These are phyloP conservation scores for Boletus semigastroideus DNA, from an alignment of 1,284 basidiomycete genomes.

Conservation along the genomic window DNA sequence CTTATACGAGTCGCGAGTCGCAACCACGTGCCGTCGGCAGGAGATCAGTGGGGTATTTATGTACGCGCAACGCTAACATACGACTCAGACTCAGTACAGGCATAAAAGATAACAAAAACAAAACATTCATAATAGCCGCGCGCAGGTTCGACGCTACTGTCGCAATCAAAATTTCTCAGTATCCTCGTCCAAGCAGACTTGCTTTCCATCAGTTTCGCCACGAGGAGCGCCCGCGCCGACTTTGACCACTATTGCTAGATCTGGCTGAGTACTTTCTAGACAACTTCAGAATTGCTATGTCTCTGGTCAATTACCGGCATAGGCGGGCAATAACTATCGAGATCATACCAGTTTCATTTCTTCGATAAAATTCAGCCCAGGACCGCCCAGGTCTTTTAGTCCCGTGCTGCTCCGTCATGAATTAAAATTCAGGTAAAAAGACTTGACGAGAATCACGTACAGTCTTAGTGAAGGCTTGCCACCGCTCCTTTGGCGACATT, in stretches of 20 bases:
- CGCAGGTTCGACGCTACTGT: not conserved
- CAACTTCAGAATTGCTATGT: conserved; percentile 25
- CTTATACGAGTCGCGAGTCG: conserved; percentile 21
- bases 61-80: conserved; percentile 8
- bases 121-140: not conserved
- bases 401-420: conserved; percentile 37
- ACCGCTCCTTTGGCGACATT: conserved; percentile 46
- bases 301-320: conserved; percentile 8
- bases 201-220: conserved; percentile 17
- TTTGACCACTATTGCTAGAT: conserved; percentile 7
- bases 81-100: conserved; percentile 1
- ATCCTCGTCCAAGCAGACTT: conserved; percentile 16
- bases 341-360: conserved; percentile 45
- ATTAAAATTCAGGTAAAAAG: not conserved
- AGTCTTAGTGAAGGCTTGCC: conserved; percentile 49
- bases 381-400: conserved; percentile 48
- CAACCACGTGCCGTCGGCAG: conserved; percentile 22
- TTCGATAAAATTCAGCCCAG: conserved; percentile 60
- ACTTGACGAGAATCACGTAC: conserved; percentile 34
- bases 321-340: conserved; percentile 8
- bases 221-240: conserved; percentile 23
- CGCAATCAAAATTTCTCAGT: conserved; percentile 10
- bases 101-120: conserved; percentile 9
- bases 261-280: conserved; percentile 21
- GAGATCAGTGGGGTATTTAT: conserved; percentile 2